These are phyloP conservation scores for Pseudogymnoascus pannorum DNA, from an alignment of 2,329 filamentous ascomycete species.

Conservation along the genomic window DNA sequence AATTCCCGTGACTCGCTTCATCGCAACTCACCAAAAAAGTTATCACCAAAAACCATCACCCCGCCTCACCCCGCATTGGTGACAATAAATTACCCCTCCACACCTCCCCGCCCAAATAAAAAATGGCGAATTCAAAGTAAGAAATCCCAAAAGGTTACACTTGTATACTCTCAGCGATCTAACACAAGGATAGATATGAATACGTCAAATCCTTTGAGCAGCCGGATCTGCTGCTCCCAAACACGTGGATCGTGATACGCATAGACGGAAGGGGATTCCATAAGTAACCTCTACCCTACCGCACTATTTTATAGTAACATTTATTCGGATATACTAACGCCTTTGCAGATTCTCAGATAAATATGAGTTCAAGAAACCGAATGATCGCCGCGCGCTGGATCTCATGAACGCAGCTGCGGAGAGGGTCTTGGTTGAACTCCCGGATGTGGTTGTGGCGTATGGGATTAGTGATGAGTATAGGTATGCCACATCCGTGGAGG, in stretches of 20 bases:
- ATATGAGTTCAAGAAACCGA: slow-evolving; percentile 85
- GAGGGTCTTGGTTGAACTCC: slow-evolving; percentile 72
- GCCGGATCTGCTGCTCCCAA: slow-evolving; percentile 69
- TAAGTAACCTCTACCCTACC: slow-evolving; percentile 49
- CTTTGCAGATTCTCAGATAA: slow-evolving; percentile 64
- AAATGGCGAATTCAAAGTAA: slow-evolving; percentile 17
- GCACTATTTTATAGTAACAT: neutral
- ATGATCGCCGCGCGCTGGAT: slow-evolving; percentile 77
- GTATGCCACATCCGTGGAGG: slow-evolving; percentile 31
- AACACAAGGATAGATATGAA: slow-evolving; percentile 59
- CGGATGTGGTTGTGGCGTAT: slow-evolving; percentile 82
- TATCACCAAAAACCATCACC: neutral
- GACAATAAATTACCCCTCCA: neutral
- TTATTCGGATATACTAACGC: slow-evolving; percentile 10
- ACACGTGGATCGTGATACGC: slow-evolving; percentile 92
- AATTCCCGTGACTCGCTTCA: slow-evolving; percentile 1
- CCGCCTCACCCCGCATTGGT: neutral
- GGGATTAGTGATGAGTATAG: slow-evolving; percentile 93
- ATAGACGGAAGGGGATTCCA: slow-evolving; percentile 93
- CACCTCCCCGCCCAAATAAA: neutral
- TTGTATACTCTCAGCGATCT: neutral
- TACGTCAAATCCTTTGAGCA: slow-evolving; percentile 91
- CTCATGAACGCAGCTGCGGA: slow-evolving; percentile 94
- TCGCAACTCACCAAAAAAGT: neutral
- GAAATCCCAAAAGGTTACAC: neutral